These are phyloP conservation scores for Sphaerosporella brunnea DNA, from an alignment of 495 filamentous ascomycete genomes.

Conservation along the genomic window DNA sequence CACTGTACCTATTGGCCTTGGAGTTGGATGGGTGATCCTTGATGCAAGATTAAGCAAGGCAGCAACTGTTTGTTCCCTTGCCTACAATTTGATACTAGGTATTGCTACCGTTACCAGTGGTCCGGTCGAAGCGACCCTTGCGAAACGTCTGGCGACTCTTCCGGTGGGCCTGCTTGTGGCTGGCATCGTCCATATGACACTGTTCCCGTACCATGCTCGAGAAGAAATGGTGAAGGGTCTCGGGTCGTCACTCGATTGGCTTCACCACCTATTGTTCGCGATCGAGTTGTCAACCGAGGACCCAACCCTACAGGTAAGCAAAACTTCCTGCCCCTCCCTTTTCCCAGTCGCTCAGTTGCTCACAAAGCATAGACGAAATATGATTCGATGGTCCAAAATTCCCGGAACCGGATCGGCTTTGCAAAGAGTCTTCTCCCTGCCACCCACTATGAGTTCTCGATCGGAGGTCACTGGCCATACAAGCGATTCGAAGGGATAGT, in stretches of 20 bases:
- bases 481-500: constrained; percentile 21
- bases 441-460: constrained; percentile 24
- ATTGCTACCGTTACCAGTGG: constrained; percentile 18
- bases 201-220: constrained; percentile 24
- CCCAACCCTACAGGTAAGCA: constrained; percentile 10
- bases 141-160: constrained; percentile 20
- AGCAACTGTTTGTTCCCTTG: constrained; percentile 21
- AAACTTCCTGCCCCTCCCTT: too few species aligned
- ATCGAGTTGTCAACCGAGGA: constrained; percentile 22
- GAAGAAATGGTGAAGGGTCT: constrained; percentile 16
- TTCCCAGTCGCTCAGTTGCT: too few species aligned
- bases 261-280: constrained; percentile 24
- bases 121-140: constrained; percentile 13
- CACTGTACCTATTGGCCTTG: constrained; percentile 14
- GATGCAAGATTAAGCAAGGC: constrained; percentile 15
- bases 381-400: constrained; percentile 21
- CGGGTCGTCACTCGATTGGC: constrained; percentile 22
- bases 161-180: constrained; percentile 20
- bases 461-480: constrained; percentile 22
- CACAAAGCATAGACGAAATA: too few species aligned
- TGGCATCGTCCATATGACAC: constrained; percentile 17
- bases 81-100: constrained; percentile 24
- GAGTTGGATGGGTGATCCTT: constrained; percentile 16
- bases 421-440: constrained; percentile 21
- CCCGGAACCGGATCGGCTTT: constrained; percentile 13